These are phyloP conservation scores for Phlyctochytrium planicorne DNA, from an alignment of 192 early-diverging fungal genomes.

Conservation along the genomic window DNA sequence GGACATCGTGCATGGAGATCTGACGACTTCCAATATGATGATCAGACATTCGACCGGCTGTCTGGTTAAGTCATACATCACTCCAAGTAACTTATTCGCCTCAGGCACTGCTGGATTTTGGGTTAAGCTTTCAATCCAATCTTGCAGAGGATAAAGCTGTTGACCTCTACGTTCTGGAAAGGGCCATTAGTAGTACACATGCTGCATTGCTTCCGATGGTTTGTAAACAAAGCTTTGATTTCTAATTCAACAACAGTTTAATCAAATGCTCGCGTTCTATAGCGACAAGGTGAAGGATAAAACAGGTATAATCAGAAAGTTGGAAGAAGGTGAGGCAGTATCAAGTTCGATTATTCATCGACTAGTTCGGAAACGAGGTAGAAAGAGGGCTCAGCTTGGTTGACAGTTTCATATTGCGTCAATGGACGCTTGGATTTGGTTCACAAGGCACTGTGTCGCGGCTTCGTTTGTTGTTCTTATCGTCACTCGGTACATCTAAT, in stretches of 20 bases:
- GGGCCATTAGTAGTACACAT: slow-evolving; percentile 91
- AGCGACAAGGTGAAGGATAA: background rate
- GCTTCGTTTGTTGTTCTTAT: slow-evolving; percentile 82
- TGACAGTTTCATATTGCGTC: background rate
- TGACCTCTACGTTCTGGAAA: slow-evolving; percentile 97
- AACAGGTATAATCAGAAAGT: background rate
- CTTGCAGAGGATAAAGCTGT: slow-evolving; percentile 96
- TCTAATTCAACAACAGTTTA: background rate
- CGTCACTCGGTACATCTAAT: slow-evolving; percentile 85
- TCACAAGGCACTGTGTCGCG: slow-evolving; percentile 43
- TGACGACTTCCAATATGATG: slow-evolving; percentile 96
- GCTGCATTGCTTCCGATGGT: too few relatives aligned
- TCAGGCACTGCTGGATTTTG: slow-evolving; percentile 92
- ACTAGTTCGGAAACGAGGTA: background rate
- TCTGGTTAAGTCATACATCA: slow-evolving; percentile 49
- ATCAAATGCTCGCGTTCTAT: background rate
- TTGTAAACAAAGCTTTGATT: too few relatives aligned
- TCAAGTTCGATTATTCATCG: too few relatives aligned
- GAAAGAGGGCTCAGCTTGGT: background rate
- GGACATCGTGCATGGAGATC: slow-evolving; percentile 93
- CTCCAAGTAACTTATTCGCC: background rate
- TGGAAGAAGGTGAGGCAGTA: too few relatives aligned
- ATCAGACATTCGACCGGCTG: slow-evolving; percentile 50
- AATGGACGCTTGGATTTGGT: background rate
- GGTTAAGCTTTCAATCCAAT: slow-evolving; percentile 80